A percentile compares a stretch with the other conserved stretches of the same genome.
These are phyloP conservation scores for Meyerozyma elateridarum DNA, from an alignment of 1,139 yeast species.

Conservation along the genomic window DNA sequence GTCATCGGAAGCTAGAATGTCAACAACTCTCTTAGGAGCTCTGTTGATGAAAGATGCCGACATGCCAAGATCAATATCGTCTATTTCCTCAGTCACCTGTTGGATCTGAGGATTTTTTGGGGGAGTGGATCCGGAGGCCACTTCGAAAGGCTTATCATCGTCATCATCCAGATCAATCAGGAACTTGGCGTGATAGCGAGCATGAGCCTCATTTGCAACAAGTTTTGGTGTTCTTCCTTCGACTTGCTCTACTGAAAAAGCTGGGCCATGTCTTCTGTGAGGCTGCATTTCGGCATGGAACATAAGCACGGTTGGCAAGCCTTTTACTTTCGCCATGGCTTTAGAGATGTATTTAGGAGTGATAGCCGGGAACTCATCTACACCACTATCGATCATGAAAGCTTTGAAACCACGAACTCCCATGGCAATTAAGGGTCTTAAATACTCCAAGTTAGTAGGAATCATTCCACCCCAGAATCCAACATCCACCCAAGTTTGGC, in stretches of 20 bases:
- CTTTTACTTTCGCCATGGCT: constrained; percentile 62
- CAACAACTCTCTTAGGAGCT: constrained; percentile 37
- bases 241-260: constrained; percentile 17
- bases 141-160: constrained; percentile 9
- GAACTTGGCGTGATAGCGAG: constrained; percentile 12
- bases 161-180: constrained; percentile 16
- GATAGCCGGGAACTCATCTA: constrained; percentile 88
- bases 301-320: constrained; percentile 68
- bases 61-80: constrained; percentile 40
- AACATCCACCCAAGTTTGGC: constrained; percentile 87
- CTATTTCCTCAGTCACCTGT: constrained; percentile 20
- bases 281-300: constrained; percentile 91
- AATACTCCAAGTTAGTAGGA: constrained; percentile 66
- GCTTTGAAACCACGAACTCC: constrained; percentile 94
- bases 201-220: constrained; percentile 18
- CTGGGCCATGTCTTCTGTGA: constrained; percentile 20
- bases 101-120: background rate
- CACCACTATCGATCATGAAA: constrained; percentile 87
- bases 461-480: constrained; percentile 96
- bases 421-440: constrained; percentile 68
- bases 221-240: constrained; percentile 21
- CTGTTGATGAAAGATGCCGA: constrained; percentile 41
- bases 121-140: background rate
- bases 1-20: constrained; percentile 21
- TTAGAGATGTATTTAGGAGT: constrained; percentile 53